Evolutionary conservation across 345 rosid genomes (phyloP).

Genomic region (Citrus glauca): DNA sequence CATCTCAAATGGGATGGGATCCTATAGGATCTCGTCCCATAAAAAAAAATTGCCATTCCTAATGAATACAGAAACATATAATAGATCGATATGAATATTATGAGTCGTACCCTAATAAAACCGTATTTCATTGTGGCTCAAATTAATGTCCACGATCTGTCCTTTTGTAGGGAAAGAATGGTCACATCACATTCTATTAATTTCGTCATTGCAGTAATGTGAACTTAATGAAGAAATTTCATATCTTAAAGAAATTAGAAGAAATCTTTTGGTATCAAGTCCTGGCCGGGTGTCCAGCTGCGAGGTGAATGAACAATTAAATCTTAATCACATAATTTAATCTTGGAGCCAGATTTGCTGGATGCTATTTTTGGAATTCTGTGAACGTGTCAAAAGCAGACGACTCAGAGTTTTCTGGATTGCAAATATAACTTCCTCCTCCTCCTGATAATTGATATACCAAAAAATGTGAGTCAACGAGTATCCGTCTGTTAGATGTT

Average conservation of each 20-base stretch:
- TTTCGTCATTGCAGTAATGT: not conserved
- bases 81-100: no score
- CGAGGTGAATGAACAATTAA: not conserved
- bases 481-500: no score
- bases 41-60: fast-evolving
- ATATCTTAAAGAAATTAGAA: not conserved
- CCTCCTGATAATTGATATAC: not conserved
- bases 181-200: no score
- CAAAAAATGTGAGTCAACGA: not conserved
- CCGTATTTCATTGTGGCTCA: no score
- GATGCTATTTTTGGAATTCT: not conserved
- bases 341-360: not conserved
- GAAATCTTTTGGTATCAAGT: not conserved
- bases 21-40: no score
- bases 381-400: not conserved
- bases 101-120: no score
- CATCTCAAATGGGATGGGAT: no score
- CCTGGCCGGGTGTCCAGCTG: not conserved
- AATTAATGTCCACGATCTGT: not conserved
- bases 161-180: not conserved
- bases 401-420: not conserved
- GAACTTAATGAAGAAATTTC: no score
- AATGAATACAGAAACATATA: no score
- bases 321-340: no score
- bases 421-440: no score